phyloP scores from a whole-genome alignment of 768 basidiomycete species.

The Myochromella boudieri region DNA sequence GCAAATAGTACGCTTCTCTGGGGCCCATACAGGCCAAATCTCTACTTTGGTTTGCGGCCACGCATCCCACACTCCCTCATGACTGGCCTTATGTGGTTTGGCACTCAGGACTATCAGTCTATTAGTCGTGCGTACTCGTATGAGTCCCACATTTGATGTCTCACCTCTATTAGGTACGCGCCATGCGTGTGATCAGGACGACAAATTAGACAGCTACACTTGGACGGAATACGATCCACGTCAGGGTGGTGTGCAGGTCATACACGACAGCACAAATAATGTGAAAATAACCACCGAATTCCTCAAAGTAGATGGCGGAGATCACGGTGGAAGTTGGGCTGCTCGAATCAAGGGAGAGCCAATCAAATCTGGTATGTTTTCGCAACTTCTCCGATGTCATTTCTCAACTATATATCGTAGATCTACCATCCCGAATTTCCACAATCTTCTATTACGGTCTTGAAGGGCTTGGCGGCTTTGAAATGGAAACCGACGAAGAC shows the following conservation, averaged over 20 bases:
- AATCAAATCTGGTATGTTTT: conserved; percentile 56
- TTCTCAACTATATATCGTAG: conserved; percentile 21
- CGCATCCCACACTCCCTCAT: conserved; percentile 85
- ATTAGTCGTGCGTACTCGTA: conserved; percentile 48
- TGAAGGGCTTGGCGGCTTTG: conserved; percentile 82
- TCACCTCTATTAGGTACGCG: conserved; percentile 55
- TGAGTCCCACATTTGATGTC: not conserved
- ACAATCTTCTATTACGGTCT: conserved; percentile 86
- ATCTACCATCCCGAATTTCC: conserved; percentile 62
- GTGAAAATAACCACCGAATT: conserved; percentile 83
- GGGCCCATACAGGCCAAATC: conserved; percentile 87
- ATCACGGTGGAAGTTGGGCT: conserved; percentile 87
- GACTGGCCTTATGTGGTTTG: conserved; percentile 95
- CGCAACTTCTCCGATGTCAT: not conserved
- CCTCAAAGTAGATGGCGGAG: conserved; percentile 81
- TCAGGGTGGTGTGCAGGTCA: conserved; percentile 81
- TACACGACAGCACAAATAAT: conserved; percentile 82
- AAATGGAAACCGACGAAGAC: conserved; percentile 75
- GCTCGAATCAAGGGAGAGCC: conserved; percentile 81
- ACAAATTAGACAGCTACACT: conserved; percentile 77
- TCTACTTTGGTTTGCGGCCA: conserved; percentile 94
- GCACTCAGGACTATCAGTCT: conserved; percentile 81
- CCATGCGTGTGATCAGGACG: conserved; percentile 88
- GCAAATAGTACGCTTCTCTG: conserved; percentile 66
- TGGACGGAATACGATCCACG: conserved; percentile 89